Evolutionary conservation across 305 asterid species (phyloP).

Genomic region (Rubia tinctorum): DNA sequence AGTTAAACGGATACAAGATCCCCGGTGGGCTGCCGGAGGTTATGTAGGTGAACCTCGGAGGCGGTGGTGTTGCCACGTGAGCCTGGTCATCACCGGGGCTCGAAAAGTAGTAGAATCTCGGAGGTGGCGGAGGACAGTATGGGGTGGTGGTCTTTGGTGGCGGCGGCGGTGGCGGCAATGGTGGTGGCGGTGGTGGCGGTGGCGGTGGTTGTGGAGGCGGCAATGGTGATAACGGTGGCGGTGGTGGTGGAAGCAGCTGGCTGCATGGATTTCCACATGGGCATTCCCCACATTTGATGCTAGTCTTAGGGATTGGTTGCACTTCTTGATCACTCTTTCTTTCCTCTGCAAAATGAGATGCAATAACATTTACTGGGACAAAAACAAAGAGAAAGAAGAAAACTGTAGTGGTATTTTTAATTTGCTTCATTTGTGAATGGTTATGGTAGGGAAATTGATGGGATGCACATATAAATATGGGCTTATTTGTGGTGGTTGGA

Average conservation of each 20-base stretch:
- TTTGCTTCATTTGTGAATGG: conserved; percentile 6
- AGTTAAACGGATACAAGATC: conserved; percentile 37
- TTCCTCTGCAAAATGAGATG: neutral
- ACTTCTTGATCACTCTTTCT: conserved; percentile 9
- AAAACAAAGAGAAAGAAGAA: conserved; percentile 2
- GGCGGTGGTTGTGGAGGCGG: too few relatives aligned
- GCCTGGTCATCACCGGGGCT: conserved; percentile 13
- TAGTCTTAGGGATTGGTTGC: conserved; percentile 24
- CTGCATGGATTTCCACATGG: conserved; percentile 56
- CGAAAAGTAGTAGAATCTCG: conserved; percentile 43
- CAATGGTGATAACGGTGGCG: too few relatives aligned
- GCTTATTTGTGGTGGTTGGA: neutral
- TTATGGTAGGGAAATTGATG: neutral
- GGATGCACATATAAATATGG: neutral
- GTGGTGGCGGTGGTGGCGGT: conserved; percentile 3
- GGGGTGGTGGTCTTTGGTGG: conserved; percentile 11
- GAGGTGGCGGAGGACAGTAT: conserved; percentile 30
- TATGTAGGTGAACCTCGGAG: conserved; percentile 26
- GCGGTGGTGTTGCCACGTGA: conserved; percentile 18
- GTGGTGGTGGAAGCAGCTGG: conserved; percentile 30
- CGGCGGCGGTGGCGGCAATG: conserved; percentile 26
- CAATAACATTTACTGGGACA: neutral
- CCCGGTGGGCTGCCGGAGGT: conserved; percentile 22
- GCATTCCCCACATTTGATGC: conserved; percentile 64
- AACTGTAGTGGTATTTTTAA: neutral